Percentiles rank a stretch among this genome's conserved stretches.
These are phyloP conservation scores for Chlorella sp. DNA, from an alignment of 139 green algal genomes.

Conservation along the genomic window DNA sequence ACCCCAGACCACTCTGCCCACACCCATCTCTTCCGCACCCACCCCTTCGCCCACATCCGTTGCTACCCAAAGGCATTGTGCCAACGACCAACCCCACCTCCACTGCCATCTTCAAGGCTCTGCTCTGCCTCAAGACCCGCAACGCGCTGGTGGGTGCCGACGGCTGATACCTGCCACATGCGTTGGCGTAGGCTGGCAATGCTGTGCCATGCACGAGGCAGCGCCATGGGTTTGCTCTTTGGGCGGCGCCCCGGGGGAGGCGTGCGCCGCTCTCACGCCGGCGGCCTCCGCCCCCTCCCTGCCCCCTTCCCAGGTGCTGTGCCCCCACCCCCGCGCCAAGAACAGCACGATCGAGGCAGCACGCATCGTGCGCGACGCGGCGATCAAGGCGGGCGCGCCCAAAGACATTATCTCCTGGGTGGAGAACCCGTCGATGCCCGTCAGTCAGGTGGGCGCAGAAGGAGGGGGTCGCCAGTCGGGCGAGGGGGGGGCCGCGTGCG, in stretches of 20 bases:
- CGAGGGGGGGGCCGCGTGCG: no score
- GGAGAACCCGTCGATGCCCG: conserved; percentile 53
- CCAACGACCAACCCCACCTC: conserved; percentile 66
- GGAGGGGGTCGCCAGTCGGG: no score
- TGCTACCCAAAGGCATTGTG: conserved; percentile 63
- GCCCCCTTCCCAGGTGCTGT: conserved; percentile 34
- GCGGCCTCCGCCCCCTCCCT: no score
- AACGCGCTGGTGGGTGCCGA: conserved; percentile 55
- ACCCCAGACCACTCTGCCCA: no score
- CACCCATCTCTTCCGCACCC: no score
- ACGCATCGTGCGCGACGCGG: conserved; percentile 62
- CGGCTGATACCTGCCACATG: neutral
- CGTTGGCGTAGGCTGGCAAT: neutral
- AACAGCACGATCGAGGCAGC: conserved; percentile 65
- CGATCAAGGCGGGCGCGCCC: conserved; percentile 63
- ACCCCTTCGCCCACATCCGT: no score
- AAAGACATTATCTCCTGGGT: conserved; percentile 66
- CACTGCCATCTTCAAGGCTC: conserved; percentile 67
- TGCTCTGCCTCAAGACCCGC: conserved; percentile 71
- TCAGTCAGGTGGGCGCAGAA: conserved; percentile 25
- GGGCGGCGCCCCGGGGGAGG: no score
- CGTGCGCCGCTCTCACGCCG: no score
- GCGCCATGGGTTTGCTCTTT: neutral
- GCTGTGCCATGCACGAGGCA: no score
- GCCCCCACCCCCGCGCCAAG: conserved; percentile 63